Conservation (phyloP, 2,329 filamentous ascomycete species). For the Botrytis sinoallii region DNA sequence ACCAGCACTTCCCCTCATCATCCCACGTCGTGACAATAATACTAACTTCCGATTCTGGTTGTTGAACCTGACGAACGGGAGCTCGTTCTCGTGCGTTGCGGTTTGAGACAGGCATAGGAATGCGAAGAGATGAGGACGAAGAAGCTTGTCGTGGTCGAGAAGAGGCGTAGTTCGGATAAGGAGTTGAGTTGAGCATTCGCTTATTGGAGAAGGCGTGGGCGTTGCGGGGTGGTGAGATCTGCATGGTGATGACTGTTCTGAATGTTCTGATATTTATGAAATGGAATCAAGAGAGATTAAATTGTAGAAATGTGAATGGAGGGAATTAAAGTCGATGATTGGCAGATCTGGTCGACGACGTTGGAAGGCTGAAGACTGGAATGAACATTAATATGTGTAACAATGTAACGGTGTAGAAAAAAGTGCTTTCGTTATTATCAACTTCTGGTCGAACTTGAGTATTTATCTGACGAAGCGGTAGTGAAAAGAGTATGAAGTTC, state of each 20-base stretch:
- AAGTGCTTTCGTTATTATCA: constrained; percentile 18
- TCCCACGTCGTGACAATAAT: constrained; percentile 22
- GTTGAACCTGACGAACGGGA: constrained; percentile 13
- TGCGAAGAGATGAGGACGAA: constrained; percentile 10
- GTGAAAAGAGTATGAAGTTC: background rate
- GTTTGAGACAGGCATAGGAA: background rate
- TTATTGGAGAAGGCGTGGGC: constrained; percentile 16
- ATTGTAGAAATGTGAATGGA: background rate
- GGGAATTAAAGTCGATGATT: background rate
- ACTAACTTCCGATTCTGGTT: constrained; percentile 20
- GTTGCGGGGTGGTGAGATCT: constrained; percentile 20
- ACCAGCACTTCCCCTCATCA: constrained; percentile 21
- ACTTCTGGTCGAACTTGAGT: constrained; percentile 9
- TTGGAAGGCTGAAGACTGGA: constrained; percentile 14
- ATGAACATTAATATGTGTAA: constrained; percentile 18
- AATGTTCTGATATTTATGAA: background rate
- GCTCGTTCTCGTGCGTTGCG: constrained; percentile 16
- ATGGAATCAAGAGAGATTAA: background rate
- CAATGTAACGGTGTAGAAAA: constrained; percentile 16
- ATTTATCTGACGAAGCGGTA: constrained; percentile 16
- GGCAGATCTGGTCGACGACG: constrained; percentile 1
- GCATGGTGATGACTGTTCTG: constrained; percentile 14
- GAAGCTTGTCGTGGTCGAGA: constrained; percentile 14
- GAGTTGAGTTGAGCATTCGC: constrained; percentile 9
- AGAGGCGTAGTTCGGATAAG: constrained; percentile 8